Conservation (phyloP, 768 basidiomycete species). For the Boletus coccyginus region DNA sequence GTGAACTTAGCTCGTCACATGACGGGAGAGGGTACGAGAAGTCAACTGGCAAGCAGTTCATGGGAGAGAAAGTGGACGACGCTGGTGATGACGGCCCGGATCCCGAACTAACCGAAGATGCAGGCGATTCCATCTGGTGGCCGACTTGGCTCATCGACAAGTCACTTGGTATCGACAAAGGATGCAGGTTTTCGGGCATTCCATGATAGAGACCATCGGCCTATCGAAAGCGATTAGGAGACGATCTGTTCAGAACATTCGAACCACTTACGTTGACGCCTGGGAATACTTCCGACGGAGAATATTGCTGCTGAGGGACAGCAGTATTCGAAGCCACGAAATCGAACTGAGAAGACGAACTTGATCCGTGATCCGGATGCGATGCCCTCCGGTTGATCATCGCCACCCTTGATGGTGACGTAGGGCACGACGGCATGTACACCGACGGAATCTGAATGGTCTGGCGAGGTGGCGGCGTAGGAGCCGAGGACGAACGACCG, state of each 20-base stretch:
- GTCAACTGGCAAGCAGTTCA: conserved; percentile 15
- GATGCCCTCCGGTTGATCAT: conserved; percentile 63
- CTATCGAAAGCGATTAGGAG: conserved; percentile 27
- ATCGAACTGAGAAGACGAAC: conserved; percentile 48
- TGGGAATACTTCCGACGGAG: conserved; percentile 26
- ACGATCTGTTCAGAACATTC: conserved; percentile 3
- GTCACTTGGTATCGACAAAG: conserved; percentile 43
- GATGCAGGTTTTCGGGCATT: conserved; percentile 44
- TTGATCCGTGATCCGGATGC: conserved; percentile 46
- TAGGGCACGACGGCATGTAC: conserved; percentile 59
- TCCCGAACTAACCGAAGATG: conserved; percentile 44
- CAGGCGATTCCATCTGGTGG: conserved; percentile 48
- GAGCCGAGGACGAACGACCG: conserved; percentile 52
- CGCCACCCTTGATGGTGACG: conserved; percentile 51
- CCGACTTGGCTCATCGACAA: conserved; percentile 38
- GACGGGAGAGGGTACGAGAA: conserved; percentile 22
- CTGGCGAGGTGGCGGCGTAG: conserved; percentile 67
- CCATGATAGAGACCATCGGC: conserved; percentile 48
- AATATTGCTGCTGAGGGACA: conserved; percentile 40
- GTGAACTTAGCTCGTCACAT: conserved; percentile 14
- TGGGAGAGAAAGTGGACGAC: conserved; percentile 50
- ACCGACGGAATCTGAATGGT: conserved; percentile 69
- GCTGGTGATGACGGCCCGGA: conserved; percentile 52
- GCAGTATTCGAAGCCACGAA: conserved; percentile 48
- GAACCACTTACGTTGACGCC: conserved; percentile 40